These are phyloP conservation scores for Mrakia gelida DNA, from an alignment of 768 basidiomycete genomes.

Conservation along the genomic window DNA sequence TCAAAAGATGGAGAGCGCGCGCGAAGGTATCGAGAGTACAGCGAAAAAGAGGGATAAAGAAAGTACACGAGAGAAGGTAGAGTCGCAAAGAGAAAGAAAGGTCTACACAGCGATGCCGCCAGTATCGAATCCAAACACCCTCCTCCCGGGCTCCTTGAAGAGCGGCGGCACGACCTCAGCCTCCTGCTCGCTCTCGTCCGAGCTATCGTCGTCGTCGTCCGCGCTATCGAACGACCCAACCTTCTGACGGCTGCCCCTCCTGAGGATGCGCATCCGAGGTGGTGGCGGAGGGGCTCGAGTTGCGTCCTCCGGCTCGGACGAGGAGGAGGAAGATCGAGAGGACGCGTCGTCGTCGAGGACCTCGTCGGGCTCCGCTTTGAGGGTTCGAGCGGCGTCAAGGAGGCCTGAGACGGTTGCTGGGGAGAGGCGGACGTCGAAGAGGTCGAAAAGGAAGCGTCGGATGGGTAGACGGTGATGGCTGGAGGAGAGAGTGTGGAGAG, in stretches of 20 bases:
- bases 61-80: no score
- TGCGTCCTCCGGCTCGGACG: background rate
- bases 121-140: background rate
- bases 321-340: background rate
- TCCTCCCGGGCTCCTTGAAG: background rate
- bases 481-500: slow-evolving; percentile 78
- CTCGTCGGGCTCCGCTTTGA: background rate
- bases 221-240: background rate
- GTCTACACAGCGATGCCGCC: no score
- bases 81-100: no score
- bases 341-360: background rate
- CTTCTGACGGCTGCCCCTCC: background rate
- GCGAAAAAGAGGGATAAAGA: no score
- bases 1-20: no score
- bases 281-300: background rate
- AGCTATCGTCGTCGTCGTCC: background rate
- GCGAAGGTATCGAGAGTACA: no score
- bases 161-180: background rate
- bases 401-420: slow-evolving; percentile 34
- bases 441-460: slow-evolving; percentile 82
- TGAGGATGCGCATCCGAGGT: background rate
- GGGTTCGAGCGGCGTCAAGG: background rate
- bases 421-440: slow-evolving; percentile 80
- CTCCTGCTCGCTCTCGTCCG: background rate
- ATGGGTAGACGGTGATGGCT: slow-evolving; percentile 89